These are phyloP conservation scores for Heliocybe sulcata DNA, from an alignment of 1,284 basidiomycete species.

Conservation along the genomic window DNA sequence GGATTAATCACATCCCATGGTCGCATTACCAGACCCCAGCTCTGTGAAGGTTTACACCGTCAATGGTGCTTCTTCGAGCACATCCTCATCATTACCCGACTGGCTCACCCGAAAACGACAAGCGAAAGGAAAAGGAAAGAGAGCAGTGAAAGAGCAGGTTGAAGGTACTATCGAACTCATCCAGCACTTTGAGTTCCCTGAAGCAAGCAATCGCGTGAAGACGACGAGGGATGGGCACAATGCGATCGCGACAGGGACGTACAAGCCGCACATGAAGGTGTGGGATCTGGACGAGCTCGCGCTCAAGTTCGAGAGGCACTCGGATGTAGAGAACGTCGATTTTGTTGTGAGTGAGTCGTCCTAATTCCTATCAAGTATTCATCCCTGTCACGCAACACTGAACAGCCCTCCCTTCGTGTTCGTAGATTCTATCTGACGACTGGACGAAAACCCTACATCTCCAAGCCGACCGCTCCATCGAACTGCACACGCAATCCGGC, in stretches of 20 bases:
- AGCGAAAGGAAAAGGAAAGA: slow-evolving; percentile 53
- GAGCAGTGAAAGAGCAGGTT: slow-evolving; percentile 57
- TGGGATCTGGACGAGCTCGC: slow-evolving; percentile 94
- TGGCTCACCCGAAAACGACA: slow-evolving; percentile 79
- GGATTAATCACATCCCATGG: not conserved
- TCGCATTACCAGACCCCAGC: slow-evolving; percentile 17
- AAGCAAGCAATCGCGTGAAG: slow-evolving; percentile 89
- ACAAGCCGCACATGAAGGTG: slow-evolving; percentile 96
- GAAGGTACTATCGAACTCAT: slow-evolving; percentile 83
- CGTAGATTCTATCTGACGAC: slow-evolving; percentile 90
- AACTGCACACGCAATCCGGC: slow-evolving; percentile 92
- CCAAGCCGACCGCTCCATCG: slow-evolving; percentile 92
- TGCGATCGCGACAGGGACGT: slow-evolving; percentile 92
- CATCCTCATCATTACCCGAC: slow-evolving; percentile 81
- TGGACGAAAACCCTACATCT: slow-evolving; percentile 99
- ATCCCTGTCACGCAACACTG: not conserved
- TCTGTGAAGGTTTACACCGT: slow-evolving; percentile 84
- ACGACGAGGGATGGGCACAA: slow-evolving; percentile 90
- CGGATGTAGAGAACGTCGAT: slow-evolving; percentile 96
- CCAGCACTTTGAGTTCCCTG: slow-evolving; percentile 96
- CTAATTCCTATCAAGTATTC: not conserved
- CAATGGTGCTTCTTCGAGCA: slow-evolving; percentile 79
- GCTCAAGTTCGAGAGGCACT: slow-evolving; percentile 94
- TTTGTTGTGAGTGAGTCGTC: slow-evolving; percentile 81
- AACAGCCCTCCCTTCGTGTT: not conserved